These are phyloP conservation scores for Microdochium nivale DNA, from an alignment of 2,329 filamentous ascomycete species.

Conservation along the genomic window DNA sequence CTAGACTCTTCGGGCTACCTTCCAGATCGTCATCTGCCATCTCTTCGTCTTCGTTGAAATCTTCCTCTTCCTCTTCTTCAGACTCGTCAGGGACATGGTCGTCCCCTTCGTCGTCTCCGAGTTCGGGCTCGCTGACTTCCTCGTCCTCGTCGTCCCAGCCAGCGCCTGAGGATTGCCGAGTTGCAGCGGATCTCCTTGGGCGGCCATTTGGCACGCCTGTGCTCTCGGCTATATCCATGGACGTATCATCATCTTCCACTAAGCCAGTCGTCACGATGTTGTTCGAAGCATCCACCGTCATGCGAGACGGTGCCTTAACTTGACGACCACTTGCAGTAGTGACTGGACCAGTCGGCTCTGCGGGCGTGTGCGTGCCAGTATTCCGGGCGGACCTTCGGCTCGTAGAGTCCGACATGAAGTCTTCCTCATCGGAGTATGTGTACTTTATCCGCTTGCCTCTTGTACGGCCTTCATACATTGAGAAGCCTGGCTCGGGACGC, in stretches of 20 bases:
- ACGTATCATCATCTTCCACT: background rate
- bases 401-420: slow-evolving; percentile 57
- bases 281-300: slow-evolving; percentile 51
- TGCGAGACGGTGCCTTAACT: slow-evolving; percentile 58
- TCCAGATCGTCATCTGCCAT: slow-evolving; percentile 46
- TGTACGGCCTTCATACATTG: slow-evolving; percentile 91
- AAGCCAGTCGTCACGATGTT: slow-evolving; percentile 34
- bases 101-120: slow-evolving; percentile 62
- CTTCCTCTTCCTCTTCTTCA: slow-evolving; percentile 49
- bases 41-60: slow-evolving; percentile 47
- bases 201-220: slow-evolving; percentile 26
- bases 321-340: slow-evolving; percentile 84
- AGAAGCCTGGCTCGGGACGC: slow-evolving; percentile 81
- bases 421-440: slow-evolving; percentile 86
- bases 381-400: slow-evolving; percentile 64
- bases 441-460: slow-evolving; percentile 95
- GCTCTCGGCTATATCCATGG: slow-evolving; percentile 18
- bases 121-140: slow-evolving; percentile 28
- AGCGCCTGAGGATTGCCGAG: slow-evolving; percentile 42
- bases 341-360: slow-evolving; percentile 52
- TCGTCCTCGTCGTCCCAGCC: slow-evolving; percentile 39
- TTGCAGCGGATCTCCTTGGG: slow-evolving; percentile 33
- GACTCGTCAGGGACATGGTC: slow-evolving; percentile 54
- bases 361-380: slow-evolving; percentile 64
- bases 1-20: slow-evolving; percentile 46